Conservation (phyloP, 2,329 filamentous ascomycete genomes). For the Cytospora paraplurivora region DNA sequence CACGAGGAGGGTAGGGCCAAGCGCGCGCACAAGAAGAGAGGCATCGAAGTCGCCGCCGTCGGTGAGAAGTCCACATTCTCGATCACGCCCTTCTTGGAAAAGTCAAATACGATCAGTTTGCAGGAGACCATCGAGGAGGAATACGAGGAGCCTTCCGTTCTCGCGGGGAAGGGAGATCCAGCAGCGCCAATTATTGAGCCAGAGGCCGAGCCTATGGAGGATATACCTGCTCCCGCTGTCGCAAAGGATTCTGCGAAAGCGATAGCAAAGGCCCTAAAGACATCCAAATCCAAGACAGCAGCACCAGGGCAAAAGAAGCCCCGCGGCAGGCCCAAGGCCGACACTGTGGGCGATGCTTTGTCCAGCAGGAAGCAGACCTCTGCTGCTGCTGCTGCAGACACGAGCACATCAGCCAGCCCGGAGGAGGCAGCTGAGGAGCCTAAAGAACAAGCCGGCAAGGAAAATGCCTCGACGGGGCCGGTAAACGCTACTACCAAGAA, state of each 20-base stretch:
- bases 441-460: conserved; percentile 35
- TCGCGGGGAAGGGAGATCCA: conserved; percentile 22
- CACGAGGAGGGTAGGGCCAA: conserved; percentile 42
- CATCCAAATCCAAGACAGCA: conserved; percentile 30
- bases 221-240: conserved; percentile 7
- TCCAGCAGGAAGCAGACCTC: conserved; percentile 50
- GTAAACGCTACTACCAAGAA: conserved; percentile 37
- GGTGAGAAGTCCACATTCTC: conserved; percentile 93
- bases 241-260: conserved; percentile 20
- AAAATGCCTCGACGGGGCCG: conserved; percentile 38
- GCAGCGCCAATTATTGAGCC: conserved; percentile 26
- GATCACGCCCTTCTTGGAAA: conserved; percentile 90
- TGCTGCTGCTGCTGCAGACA: conserved; percentile 29
- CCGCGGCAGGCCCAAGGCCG: conserved; percentile 48
- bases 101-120: conserved; percentile 51
- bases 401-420: conserved; percentile 35
- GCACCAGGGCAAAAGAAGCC: conserved; percentile 41
- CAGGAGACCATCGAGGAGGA: conserved; percentile 44
- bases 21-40: conserved; percentile 57
- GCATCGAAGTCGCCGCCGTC: conserved; percentile 59
- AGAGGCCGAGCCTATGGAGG: conserved; percentile 19
- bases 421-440: conserved; percentile 46
- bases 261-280: conserved; percentile 27
- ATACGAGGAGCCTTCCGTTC: conserved; percentile 35
- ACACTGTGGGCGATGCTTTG: conserved; percentile 48